Evolutionary conservation across 2,329 filamentous ascomycete species (phyloP).

Genomic region (Talaromyces sp.): DNA sequence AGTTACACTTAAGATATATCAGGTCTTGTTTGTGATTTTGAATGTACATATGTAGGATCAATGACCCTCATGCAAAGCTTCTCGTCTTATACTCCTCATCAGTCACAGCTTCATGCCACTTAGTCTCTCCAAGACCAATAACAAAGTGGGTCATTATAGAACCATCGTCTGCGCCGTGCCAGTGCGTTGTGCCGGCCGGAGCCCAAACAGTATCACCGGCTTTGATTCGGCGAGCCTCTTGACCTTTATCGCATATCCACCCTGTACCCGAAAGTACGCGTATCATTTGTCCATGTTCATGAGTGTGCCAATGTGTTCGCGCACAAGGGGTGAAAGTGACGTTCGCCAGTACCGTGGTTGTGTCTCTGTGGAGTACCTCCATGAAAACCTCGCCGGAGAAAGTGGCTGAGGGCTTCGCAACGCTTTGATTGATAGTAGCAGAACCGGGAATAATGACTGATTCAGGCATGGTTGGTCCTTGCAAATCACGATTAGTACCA

Average conservation of each 20-base stretch:
- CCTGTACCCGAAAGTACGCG: not conserved
- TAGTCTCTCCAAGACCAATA: not conserved
- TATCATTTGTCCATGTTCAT: not conserved
- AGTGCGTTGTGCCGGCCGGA: not conserved
- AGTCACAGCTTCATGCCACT: not conserved
- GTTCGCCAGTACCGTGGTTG: not conserved
- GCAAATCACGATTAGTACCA: not conserved
- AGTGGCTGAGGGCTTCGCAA: not conserved
- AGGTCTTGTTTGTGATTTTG: too few relatives aligned
- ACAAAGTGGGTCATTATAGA: not conserved
- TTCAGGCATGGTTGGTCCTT: not conserved
- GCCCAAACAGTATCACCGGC: not conserved
- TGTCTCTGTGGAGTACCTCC: not conserved
- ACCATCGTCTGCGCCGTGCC: conserved; percentile 1
- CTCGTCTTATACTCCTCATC: not conserved
- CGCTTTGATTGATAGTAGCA: not conserved
- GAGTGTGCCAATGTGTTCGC: conserved; percentile 1
- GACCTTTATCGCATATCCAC: not conserved
- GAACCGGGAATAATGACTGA: not conserved
- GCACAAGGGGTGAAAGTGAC: conserved; percentile 6
- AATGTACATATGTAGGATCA: not conserved
- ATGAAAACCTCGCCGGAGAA: conserved; percentile 3
- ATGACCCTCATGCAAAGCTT: not conserved
- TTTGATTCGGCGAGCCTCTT: not conserved
- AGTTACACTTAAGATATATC: too few relatives aligned